Conservation (phyloP, 139 green algal genomes). For the Tetraselmis chui region DNA sequence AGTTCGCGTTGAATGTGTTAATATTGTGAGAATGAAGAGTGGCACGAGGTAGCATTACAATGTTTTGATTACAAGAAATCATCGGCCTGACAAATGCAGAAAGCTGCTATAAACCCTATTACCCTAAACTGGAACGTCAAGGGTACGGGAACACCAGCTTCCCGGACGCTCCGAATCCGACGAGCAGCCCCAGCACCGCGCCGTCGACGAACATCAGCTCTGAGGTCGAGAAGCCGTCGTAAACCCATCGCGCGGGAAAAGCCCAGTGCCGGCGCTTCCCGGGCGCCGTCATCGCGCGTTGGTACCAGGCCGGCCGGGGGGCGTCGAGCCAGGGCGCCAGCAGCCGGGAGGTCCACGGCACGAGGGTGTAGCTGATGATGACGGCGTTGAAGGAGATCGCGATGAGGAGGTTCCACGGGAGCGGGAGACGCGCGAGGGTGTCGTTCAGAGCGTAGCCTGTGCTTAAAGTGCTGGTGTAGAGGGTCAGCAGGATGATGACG, state of each 20-base stretch:
- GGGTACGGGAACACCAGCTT: not conserved
- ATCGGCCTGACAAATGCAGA: too few relatives aligned
- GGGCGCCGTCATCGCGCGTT: not conserved
- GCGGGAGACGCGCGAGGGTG: not conserved
- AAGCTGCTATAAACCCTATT: too few relatives aligned
- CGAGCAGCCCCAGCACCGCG: not conserved
- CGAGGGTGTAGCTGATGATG: not conserved
- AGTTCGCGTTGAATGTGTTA: too few relatives aligned
- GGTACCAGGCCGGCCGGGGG: not conserved
- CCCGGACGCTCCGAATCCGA: not conserved
- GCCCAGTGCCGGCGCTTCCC: too few relatives aligned
- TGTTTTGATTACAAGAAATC: too few relatives aligned
- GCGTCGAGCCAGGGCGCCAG: not conserved
- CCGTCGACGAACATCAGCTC: not conserved
- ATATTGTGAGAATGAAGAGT: too few relatives aligned
- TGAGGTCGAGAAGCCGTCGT: not conserved
- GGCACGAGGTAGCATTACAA: too few relatives aligned
- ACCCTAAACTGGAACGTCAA: too few relatives aligned
- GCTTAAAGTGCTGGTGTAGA: not conserved
- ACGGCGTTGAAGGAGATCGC: not conserved
- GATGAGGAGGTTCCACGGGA: not conserved
- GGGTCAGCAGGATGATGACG: not conserved
- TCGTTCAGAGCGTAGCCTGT: not conserved
- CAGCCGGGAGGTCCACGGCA: not conserved
- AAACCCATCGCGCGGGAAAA: not conserved